phyloP scores from a whole-genome alignment of 306 rosid genomes.

The Prunus mume region DNA sequence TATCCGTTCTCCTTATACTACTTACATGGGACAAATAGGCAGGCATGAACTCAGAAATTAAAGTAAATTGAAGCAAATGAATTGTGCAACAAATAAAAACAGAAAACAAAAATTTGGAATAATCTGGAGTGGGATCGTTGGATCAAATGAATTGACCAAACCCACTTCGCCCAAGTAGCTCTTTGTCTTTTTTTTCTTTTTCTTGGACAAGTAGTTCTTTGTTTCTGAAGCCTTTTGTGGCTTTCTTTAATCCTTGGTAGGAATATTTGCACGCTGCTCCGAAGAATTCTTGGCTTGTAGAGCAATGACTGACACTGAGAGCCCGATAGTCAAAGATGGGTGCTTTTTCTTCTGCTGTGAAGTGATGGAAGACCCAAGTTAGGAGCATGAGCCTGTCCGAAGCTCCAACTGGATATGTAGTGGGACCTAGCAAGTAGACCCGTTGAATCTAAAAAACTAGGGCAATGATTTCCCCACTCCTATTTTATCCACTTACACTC shows the following conservation, averaged over 20 bases:
- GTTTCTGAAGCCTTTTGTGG: slow-evolving; percentile 61
- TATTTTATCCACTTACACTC: too few relatives aligned
- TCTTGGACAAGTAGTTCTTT: slow-evolving; percentile 32
- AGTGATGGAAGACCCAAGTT: slow-evolving; percentile 54
- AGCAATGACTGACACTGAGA: slow-evolving; percentile 30
- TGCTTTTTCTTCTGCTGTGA: slow-evolving; percentile 54
- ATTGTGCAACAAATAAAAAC: too few relatives aligned
- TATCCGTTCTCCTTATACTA: too few relatives aligned
- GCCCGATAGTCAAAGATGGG: slow-evolving; percentile 33
- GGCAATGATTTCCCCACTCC: too few relatives aligned
- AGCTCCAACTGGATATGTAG: slow-evolving; percentile 79
- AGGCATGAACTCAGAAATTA: too few relatives aligned
- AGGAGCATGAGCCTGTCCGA: slow-evolving; percentile 53
- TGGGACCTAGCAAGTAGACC: slow-evolving; percentile 93
- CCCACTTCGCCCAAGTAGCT: slow-evolving; percentile 59
- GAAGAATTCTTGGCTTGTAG: not conserved
- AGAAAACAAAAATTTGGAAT: too few relatives aligned
- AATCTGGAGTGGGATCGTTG: too few relatives aligned
- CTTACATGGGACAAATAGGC: too few relatives aligned
- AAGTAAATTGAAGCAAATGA: too few relatives aligned
- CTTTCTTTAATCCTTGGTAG: slow-evolving; percentile 69
- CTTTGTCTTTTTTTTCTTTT: too few relatives aligned
- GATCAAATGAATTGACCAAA: slow-evolving; percentile 40
- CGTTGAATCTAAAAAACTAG: slow-evolving; percentile 76
- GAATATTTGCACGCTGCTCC: slow-evolving; percentile 61